Conservation (phyloP, 352 stramenopile species). For the Phytopythium oedochilum region DNA sequence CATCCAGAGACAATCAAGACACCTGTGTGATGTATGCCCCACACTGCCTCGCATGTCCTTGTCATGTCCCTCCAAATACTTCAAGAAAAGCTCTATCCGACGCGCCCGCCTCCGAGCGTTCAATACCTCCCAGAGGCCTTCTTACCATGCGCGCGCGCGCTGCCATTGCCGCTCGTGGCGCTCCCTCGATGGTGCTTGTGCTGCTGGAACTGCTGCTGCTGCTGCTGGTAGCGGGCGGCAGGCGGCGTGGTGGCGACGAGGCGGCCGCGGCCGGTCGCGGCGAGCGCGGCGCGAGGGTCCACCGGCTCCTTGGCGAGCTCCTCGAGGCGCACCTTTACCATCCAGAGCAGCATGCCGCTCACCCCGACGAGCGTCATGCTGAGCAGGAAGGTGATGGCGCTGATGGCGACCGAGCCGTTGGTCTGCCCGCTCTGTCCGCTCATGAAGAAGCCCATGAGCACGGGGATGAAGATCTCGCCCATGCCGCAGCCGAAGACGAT, state of each 20-base stretch:
- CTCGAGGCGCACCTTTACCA: slow-evolving; percentile 59
- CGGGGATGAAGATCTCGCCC: slow-evolving; percentile 78
- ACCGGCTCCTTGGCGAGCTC: slow-evolving; percentile 32
- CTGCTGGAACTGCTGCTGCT: neutral
- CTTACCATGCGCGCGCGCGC: neutral
- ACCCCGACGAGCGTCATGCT: slow-evolving; percentile 64
- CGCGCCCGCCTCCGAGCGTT: neutral
- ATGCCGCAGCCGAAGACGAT: slow-evolving; percentile 83
- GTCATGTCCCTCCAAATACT: too few species aligned
- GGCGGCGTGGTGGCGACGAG: slow-evolving; percentile 2
- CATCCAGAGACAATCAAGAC: too few species aligned
- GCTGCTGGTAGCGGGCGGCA: neutral
- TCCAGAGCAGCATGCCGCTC: slow-evolving; percentile 61
- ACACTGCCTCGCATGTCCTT: too few species aligned
- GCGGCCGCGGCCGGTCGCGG: slow-evolving; percentile 16
- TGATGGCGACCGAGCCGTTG: slow-evolving; percentile 67
- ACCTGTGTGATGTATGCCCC: too few species aligned
- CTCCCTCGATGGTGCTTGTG: neutral
- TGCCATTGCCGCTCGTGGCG: neutral
- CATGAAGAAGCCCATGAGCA: slow-evolving; percentile 88
- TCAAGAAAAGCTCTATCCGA: too few species aligned
- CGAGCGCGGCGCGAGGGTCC: slow-evolving; percentile 27
- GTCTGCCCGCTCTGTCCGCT: slow-evolving; percentile 69
- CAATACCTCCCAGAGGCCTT: neutral
- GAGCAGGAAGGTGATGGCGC: slow-evolving; percentile 78